These are phyloP conservation scores for Salvia miltiorrhiza DNA, from an alignment of 257 asterid genomes.

Conservation along the genomic window DNA sequence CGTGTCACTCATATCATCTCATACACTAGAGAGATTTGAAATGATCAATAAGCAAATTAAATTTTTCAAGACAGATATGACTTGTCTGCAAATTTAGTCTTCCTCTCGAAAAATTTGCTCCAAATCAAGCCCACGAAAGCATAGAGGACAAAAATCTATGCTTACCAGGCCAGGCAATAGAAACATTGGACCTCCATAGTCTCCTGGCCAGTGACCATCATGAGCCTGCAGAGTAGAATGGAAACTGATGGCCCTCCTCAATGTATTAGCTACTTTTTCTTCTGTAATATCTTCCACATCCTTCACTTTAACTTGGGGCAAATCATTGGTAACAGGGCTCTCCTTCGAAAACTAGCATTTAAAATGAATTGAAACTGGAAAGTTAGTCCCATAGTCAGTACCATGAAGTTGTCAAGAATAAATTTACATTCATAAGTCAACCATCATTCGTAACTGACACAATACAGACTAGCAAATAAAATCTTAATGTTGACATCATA, in stretches of 20 bases:
- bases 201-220: constrained; percentile 99
- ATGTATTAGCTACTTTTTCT: constrained; percentile 60
- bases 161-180: constrained; percentile 96
- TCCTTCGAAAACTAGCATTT: constrained; percentile 76
- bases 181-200: constrained; percentile 98
- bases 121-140: constrained; percentile 2
- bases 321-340: constrained; percentile 36
- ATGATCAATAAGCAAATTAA: background rate
- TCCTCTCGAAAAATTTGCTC: background rate
- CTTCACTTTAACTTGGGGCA: constrained; percentile 74
- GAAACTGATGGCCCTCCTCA: constrained; percentile 77
- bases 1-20: background rate
- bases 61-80: background rate
- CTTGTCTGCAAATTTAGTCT: background rate
- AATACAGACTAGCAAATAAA: background rate
- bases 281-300: constrained; percentile 72
- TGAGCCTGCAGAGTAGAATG: constrained; percentile 80
- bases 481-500: background rate
- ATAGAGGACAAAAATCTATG: constrained; percentile 11
- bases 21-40: background rate
- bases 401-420: constrained; percentile 9
- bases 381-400: constrained; percentile 13
- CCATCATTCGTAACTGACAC: background rate
- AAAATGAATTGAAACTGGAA: constrained; percentile 17
- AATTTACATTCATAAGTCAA: background rate